Percentiles rank a stretch among this genome's conserved stretches.
These are phyloP conservation scores for Botrytis fragariae DNA, from an alignment of 2,329 filamentous ascomycete species.

Conservation along the genomic window DNA sequence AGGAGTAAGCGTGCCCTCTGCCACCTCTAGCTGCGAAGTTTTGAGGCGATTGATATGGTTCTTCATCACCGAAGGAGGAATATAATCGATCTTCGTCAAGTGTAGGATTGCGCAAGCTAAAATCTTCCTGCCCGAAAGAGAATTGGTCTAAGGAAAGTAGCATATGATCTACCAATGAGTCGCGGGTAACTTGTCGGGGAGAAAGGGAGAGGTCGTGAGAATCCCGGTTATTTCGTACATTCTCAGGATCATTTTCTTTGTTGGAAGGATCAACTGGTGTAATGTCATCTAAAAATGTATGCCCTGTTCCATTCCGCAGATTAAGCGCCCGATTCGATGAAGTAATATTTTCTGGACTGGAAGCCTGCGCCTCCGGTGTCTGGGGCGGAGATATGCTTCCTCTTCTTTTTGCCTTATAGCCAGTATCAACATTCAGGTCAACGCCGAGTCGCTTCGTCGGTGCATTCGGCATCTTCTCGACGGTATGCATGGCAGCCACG, in stretches of 20 bases:
- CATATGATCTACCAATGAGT: slow-evolving; percentile 95
- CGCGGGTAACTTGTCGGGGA: slow-evolving; percentile 72
- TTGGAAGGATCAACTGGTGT: slow-evolving; percentile 37
- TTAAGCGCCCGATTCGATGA: slow-evolving; percentile 35
- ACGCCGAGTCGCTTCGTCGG: slow-evolving; percentile 34
- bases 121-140: slow-evolving; percentile 49
- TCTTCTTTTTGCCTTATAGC: slow-evolving; percentile 33
- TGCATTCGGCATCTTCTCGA: slow-evolving; percentile 30
- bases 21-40: slow-evolving; percentile 33
- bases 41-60: slow-evolving; percentile 31
- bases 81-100: slow-evolving; percentile 36
- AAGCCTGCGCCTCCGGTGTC: slow-evolving; percentile 31
- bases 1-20: slow-evolving; percentile 50
- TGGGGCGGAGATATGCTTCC: slow-evolving; percentile 32
- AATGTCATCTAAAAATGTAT: slow-evolving; percentile 40
- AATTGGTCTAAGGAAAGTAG: slow-evolving; percentile 88
- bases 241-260: slow-evolving; percentile 30
- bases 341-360: slow-evolving; percentile 30
- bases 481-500: slow-evolving; percentile 32
- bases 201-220: slow-evolving; percentile 80
- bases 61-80: slow-evolving; percentile 34
- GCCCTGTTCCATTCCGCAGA: slow-evolving; percentile 28
- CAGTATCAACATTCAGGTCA: slow-evolving; percentile 35
- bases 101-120: slow-evolving; percentile 31
- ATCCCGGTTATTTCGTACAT: slow-evolving; percentile 28